Percentiles rank a stretch among this genome's conserved stretches.
These are phyloP conservation scores for Vigna hirtella DNA, from an alignment of 306 rosid species.

Conservation along the genomic window DNA sequence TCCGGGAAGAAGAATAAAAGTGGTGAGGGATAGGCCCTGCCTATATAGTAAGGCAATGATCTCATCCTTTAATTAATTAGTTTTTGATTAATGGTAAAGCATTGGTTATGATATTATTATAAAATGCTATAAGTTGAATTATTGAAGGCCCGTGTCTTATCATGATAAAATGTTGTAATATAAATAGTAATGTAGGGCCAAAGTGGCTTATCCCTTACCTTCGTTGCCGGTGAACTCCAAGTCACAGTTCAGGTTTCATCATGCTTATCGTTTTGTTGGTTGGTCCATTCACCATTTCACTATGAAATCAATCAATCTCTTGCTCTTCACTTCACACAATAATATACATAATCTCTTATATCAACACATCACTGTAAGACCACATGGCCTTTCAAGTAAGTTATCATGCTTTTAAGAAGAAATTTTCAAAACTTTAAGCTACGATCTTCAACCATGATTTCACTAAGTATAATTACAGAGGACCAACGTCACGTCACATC, in stretches of 20 bases:
- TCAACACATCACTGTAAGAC: too few relatives aligned
- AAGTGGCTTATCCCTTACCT: slow-evolving; percentile 24
- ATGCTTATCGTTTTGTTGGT: slow-evolving; percentile 40
- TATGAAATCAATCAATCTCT: not conserved
- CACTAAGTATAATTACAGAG: not conserved
- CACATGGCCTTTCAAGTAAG: not conserved
- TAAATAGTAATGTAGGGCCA: slow-evolving; percentile 46
- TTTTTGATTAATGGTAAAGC: slow-evolving; percentile 14
- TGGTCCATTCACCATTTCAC: slow-evolving; percentile 56
- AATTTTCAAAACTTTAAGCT: slow-evolving; percentile 14
- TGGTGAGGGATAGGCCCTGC: slow-evolving; percentile 33
- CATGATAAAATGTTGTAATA: slow-evolving; percentile 42
- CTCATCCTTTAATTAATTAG: not conserved
- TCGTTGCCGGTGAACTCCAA: too few relatives aligned
- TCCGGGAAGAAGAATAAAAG: slow-evolving; percentile 6
- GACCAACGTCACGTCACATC: too few relatives aligned
- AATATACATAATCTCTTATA: too few relatives aligned
- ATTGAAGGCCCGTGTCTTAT: slow-evolving; percentile 57
- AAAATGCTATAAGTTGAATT: slow-evolving; percentile 49
- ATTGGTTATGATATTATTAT: not conserved
- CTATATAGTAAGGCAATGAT: slow-evolving; percentile 38
- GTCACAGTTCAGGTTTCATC: too few relatives aligned
- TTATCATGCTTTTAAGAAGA: slow-evolving; percentile 9
- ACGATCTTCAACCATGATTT: not conserved
- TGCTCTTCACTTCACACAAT: not conserved